Conservation (phyloP, 371 early-diverging fungal genomes). For the Nematocida sp. region DNA sequence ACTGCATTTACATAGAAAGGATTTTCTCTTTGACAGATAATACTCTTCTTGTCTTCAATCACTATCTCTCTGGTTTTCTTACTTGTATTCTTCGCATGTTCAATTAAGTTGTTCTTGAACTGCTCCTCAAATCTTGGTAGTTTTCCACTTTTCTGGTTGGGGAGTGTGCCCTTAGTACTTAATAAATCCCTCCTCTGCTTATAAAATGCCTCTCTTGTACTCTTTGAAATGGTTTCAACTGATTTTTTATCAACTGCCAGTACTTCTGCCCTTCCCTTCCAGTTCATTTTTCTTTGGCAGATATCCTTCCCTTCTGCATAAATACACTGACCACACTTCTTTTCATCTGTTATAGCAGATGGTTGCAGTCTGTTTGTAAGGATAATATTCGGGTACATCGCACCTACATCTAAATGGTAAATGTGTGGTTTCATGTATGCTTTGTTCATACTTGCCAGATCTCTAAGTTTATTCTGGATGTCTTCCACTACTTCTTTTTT, state of each 20-base stretch:
- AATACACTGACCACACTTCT: constrained; percentile 86
- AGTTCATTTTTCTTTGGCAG: constrained; percentile 89
- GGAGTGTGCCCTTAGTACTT: not conserved
- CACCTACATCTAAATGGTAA: constrained; percentile 98
- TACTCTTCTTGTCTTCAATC: constrained; percentile 56
- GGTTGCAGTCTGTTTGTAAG: constrained; percentile 96
- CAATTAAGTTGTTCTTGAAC: constrained; percentile 78
- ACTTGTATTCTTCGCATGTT: constrained; percentile 85
- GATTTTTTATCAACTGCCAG: constrained; percentile 83
- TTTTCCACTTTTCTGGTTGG: constrained; percentile 39
- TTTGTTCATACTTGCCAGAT: constrained; percentile 74
- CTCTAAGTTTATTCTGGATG: constrained; percentile 36
- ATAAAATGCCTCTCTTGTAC: constrained; percentile 70
- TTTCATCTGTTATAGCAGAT: constrained; percentile 85
- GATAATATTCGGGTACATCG: constrained; percentile 99
- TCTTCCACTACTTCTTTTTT: constrained; percentile 46
- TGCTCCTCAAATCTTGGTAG: constrained; percentile 72
- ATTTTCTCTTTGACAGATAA: constrained; percentile 94
- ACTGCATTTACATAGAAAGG: constrained; percentile 98
- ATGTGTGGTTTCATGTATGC: constrained; percentile 80
- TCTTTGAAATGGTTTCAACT: constrained; percentile 81
- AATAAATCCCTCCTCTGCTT: not conserved
- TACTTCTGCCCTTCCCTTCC: constrained; percentile 95
- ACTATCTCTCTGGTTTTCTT: constrained; percentile 73
- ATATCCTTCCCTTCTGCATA: constrained; percentile 79